Conservation (phyloP, 139 green algal genomes). For the Trebouxia sp. region DNA sequence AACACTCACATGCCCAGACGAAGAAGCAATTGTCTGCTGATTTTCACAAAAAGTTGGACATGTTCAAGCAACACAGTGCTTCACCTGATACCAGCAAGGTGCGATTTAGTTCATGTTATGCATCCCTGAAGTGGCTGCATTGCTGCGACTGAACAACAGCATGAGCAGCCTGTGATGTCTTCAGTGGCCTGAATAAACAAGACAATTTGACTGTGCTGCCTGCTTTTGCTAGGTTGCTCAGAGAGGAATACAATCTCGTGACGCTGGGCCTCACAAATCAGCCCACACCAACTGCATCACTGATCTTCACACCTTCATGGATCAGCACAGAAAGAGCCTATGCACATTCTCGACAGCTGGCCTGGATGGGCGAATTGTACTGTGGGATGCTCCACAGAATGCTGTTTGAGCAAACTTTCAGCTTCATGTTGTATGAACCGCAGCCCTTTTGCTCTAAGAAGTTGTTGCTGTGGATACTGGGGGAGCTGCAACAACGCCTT, state of each 20-base stretch:
- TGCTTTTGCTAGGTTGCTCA: not conserved
- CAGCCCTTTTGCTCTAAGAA: not conserved
- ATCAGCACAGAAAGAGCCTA: not conserved
- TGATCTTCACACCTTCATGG: not conserved
- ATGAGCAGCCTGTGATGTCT: not conserved
- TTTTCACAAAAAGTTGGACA: constrained; percentile 24
- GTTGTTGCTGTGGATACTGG: not conserved
- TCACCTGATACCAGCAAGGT: constrained; percentile 17
- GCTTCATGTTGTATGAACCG: not conserved
- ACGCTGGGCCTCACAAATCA: not conserved
- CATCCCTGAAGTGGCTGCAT: not conserved
- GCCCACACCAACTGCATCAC: constrained; percentile 14
- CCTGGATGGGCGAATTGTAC: not conserved
- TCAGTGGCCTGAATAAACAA: not conserved
- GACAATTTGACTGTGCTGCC: not conserved
- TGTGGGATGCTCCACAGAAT: not conserved
- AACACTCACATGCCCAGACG: not conserved
- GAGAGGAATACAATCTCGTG: not conserved
- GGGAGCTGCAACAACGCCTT: not conserved
- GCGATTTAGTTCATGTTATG: too few species aligned
- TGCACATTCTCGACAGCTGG: not conserved
- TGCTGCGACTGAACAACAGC: not conserved
- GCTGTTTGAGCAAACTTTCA: not conserved
- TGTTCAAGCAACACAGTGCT: constrained; percentile 25
- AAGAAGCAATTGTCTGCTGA: not conserved